These are phyloP conservation scores for Saussurea involucrata DNA, from an alignment of 129 eudicot species.

Conservation along the genomic window DNA sequence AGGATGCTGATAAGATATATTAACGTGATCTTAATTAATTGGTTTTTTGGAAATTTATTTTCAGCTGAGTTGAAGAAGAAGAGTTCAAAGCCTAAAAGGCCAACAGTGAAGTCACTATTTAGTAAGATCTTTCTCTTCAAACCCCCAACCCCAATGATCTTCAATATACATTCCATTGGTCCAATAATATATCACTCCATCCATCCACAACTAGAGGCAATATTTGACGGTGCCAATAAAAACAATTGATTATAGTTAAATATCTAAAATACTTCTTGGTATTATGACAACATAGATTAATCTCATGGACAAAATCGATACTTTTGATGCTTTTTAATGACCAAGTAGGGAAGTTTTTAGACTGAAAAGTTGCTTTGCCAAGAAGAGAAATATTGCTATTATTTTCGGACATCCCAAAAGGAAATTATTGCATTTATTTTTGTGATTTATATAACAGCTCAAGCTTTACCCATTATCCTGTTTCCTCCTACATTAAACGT, in stretches of 20 bases:
- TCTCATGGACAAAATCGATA: not conserved
- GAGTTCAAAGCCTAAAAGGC: constrained; percentile 84
- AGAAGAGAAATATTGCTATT: not conserved
- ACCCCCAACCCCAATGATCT: not conserved
- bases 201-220: not conserved
- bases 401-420: not conserved
- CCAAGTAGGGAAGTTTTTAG: not conserved
- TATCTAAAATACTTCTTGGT: not conserved
- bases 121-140: constrained; percentile 52
- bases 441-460: not conserved
- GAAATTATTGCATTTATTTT: not conserved
- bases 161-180: not conserved
- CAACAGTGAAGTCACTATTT: constrained; percentile 95
- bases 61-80: constrained; percentile 97
- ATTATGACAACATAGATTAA: not conserved
- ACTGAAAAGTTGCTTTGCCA: not conserved
- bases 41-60: not conserved
- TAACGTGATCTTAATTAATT: not conserved
- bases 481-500: too few species aligned
- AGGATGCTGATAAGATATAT: not conserved
- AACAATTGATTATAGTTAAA: not conserved
- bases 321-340: not conserved
- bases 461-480: not conserved
- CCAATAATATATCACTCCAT: not conserved
- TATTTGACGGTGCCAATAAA: not conserved